Conservation (phyloP, 768 basidiomycete genomes). For the Saitozyma sp. region DNA sequence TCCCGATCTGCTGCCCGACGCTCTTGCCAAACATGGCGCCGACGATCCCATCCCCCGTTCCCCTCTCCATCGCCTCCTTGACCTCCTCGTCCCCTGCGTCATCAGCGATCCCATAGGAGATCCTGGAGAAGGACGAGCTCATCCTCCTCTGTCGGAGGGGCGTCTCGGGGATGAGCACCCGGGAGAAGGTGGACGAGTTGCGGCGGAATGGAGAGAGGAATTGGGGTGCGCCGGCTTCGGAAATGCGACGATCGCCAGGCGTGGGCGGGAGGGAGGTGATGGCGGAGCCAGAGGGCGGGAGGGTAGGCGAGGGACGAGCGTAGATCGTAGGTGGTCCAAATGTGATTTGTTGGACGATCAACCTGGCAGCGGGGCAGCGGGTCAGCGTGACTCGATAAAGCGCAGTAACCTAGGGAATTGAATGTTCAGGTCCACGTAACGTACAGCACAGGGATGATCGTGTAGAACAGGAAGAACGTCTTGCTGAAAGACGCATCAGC, state of each 20-base stretch:
- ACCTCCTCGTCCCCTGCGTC: constrained; percentile 32
- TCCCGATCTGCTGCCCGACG: constrained; percentile 44
- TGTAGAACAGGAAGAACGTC: constrained; percentile 53
- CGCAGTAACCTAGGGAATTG: background rate
- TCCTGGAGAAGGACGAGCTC: constrained; percentile 36
- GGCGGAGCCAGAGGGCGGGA: constrained; percentile 3
- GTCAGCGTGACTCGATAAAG: too few species aligned
- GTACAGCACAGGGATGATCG: constrained; percentile 48
- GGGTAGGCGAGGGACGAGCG: constrained; percentile 18
- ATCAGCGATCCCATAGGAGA: constrained; percentile 31
- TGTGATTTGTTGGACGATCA: constrained; percentile 51
- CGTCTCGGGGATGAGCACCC: background rate
- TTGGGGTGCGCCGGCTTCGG: background rate
- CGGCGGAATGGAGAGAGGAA: background rate
- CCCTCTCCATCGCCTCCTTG: constrained; percentile 16
- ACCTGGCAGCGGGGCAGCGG: constrained; percentile 19
- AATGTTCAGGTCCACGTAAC: constrained; percentile 13
- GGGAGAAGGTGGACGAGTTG: constrained; percentile 2
- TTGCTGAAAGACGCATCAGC: constrained; percentile 15
- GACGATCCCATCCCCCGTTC: constrained; percentile 34
- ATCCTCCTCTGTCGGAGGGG: constrained; percentile 2
- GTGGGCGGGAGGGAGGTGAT: background rate
- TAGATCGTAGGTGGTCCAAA: constrained; percentile 48
- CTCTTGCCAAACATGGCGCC: constrained; percentile 49
- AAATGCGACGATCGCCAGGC: background rate